Conservation (phyloP, 2,329 filamentous ascomycete genomes). For the Fusarium verrucosum region DNA sequence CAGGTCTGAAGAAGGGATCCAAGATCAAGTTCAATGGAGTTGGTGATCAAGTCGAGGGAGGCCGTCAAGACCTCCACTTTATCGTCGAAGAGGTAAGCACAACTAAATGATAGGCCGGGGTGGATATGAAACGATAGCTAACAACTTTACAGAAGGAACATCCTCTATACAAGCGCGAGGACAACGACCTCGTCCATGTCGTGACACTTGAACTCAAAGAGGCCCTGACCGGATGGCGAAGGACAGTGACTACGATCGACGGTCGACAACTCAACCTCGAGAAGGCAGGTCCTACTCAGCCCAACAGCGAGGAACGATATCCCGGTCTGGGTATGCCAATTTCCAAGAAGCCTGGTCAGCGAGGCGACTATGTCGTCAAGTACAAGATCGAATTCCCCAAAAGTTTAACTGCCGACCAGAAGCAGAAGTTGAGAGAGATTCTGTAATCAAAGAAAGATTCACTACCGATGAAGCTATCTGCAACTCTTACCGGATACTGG, state of each 20-base stretch:
- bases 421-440: constrained; percentile 81
- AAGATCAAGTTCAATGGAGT: constrained; percentile 99
- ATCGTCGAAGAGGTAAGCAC: constrained; percentile 86
- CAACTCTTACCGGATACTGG: neutral
- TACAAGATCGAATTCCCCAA: constrained; percentile 95
- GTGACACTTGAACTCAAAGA: constrained; percentile 91
- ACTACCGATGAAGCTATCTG: neutral
- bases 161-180: constrained; percentile 82
- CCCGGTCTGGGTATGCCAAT: constrained; percentile 93
- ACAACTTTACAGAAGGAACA: constrained; percentile 76
- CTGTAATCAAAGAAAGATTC: constrained; percentile 64
- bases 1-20: constrained; percentile 92
- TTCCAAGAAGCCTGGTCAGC: constrained; percentile 84
- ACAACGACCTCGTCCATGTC: constrained; percentile 83
- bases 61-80: constrained; percentile 94
- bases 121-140: constrained; percentile 52
- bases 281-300: constrained; percentile 84
- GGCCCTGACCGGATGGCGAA: constrained; percentile 91
- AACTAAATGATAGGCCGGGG: neutral
- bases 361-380: constrained; percentile 88
- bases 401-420: constrained; percentile 78
- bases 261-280: constrained; percentile 83
- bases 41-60: constrained; percentile 97
- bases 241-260: constrained; percentile 93
- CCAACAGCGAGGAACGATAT: constrained; percentile 82